Percentiles rank a stretch among this genome's conserved stretches.
phyloP scores from a whole-genome alignment of 805 yeast genomes.

The Candida ficus region DNA sequence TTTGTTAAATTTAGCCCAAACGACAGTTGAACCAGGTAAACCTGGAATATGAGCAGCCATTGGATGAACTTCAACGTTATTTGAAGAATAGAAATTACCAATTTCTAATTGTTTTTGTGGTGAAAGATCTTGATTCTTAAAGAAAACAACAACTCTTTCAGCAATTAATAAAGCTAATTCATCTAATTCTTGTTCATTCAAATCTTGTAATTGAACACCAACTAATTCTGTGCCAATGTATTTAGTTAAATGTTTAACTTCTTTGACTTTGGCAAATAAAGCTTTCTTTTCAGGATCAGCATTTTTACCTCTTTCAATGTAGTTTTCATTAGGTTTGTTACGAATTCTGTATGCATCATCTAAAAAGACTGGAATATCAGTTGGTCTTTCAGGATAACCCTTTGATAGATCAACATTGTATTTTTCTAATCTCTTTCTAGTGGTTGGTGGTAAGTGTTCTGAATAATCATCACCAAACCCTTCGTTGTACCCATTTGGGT shows the following conservation, averaged over 20 bases:
- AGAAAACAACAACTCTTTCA: constrained; percentile 45
- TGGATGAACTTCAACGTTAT: constrained; percentile 33
- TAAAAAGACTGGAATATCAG: constrained; percentile 32
- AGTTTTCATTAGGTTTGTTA: constrained; percentile 28
- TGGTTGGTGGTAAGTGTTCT: constrained; percentile 19
- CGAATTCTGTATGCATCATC: constrained; percentile 37
- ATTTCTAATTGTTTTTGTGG: constrained; percentile 39
- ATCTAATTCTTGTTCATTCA: constrained; percentile 38
- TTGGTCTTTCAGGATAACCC: constrained; percentile 37
- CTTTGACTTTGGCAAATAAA: constrained; percentile 33
- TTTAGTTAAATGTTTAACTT: constrained; percentile 38
- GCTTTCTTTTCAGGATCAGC: constrained; percentile 40
- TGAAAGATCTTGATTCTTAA: constrained; percentile 42
- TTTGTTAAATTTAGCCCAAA: constrained; percentile 27
- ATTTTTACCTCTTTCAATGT: constrained; percentile 29
- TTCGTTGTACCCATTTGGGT: constrained; percentile 9
- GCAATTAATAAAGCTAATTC: constrained; percentile 43
- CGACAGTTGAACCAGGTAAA: constrained; percentile 34
- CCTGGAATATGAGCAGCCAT: constrained; percentile 31
- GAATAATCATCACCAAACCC: constrained; percentile 8
- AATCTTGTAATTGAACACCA: constrained; percentile 39
- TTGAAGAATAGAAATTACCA: constrained; percentile 42
- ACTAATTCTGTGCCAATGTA: constrained; percentile 45
- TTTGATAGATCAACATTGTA: constrained; percentile 32
- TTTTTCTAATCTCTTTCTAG: constrained; percentile 27